Evolutionary conservation across 768 basidiomycete species (phyloP), one percentile per base, ranked within the genome.

Genomic region (Boletus sensibilis): DNA sequence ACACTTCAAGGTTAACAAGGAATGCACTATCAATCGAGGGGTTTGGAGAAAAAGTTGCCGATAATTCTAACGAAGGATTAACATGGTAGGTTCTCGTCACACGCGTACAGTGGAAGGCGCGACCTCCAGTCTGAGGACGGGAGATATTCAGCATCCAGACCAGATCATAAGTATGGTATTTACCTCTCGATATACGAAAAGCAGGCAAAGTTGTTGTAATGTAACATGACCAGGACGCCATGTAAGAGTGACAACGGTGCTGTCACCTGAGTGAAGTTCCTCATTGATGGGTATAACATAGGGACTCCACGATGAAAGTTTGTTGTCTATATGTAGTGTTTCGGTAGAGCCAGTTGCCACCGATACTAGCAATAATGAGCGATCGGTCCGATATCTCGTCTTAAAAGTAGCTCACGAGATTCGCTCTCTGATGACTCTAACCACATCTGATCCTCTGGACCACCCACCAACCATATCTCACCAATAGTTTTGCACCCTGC

Each of bases 391-490:
- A 31, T 31, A 10, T 44, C 44, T 41, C 21, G 20, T 50, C 37
- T 38, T 13, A 20, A 44, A 20, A 40, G 38, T 53, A 48, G 50
- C 64, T 60, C 52, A 68, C 71, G 39, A 35, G 49, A 25, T 37
- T 52, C 52, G 29, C 62, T 56, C 1, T 73, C 75, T 23, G 61
- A 47, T 23, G 58, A 57, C 38, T 60, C 69, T 2, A 86, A 52
- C 82, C 83, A 86, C n/a, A 90, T 64, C 59, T 82, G 85, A 63
- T 89, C 87, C 18, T 82, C 81, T 21, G 76, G 67, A 29, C 80
- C 85, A 45, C 78, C 62, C 3, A 92, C 74, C 58, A 88, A 68
- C 88, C 90, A 90, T n/a, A 92, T 62, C 56, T 92, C 90, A 12
- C 71, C 72, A 25, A 95, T 79, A 16, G 77, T 69, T 33, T 74